Percentiles rank a stretch among this genome's conserved stretches.
Conservation (phyloP, 768 basidiomycete genomes). For the Trametopsis cervina region DNA sequence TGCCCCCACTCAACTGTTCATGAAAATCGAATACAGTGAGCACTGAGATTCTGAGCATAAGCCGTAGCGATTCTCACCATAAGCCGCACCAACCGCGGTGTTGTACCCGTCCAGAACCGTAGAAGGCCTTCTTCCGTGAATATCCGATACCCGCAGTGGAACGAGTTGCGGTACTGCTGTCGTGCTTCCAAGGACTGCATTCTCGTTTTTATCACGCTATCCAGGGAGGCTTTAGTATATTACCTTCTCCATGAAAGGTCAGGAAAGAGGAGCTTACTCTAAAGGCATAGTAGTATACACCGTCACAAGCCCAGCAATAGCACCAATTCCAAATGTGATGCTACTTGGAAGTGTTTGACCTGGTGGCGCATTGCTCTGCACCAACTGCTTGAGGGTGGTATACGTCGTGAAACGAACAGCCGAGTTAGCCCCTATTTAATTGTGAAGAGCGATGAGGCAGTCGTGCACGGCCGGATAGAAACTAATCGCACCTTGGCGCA, state of each 20-base stretch:
- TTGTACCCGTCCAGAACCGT: slow-evolving; percentile 97
- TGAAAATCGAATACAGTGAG: no score
- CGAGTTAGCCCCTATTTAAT: slow-evolving; percentile 62
- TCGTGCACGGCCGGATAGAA: not conserved
- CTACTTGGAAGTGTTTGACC: slow-evolving; percentile 80
- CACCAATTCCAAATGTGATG: slow-evolving; percentile 93
- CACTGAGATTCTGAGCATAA: no score
- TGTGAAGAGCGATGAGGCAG: not conserved
- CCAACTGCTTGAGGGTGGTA: slow-evolving; percentile 88
- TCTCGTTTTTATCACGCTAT: slow-evolving; percentile 91
- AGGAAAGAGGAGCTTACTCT: slow-evolving; percentile 41
- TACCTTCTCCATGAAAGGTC: not conserved
- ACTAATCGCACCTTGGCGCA: slow-evolving; percentile 69
- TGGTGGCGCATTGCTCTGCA: slow-evolving; percentile 75
- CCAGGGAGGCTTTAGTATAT: not conserved
- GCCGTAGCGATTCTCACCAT: slow-evolving; percentile 67
- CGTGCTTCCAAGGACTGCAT: slow-evolving; percentile 92
- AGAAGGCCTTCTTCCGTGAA: slow-evolving; percentile 87
- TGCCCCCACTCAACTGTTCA: slow-evolving; percentile 90
- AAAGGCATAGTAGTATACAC: slow-evolving; percentile 88
- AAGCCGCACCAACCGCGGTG: slow-evolving; percentile 78
- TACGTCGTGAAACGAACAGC: slow-evolving; percentile 96
- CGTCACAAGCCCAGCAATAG: slow-evolving; percentile 88
- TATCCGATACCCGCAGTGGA: slow-evolving; percentile 94
- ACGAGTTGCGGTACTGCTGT: slow-evolving; percentile 82